Base-by-base conservation (phyloP, 202 grass and related monocot genomes). In the Zoysia matrella region DNA sequence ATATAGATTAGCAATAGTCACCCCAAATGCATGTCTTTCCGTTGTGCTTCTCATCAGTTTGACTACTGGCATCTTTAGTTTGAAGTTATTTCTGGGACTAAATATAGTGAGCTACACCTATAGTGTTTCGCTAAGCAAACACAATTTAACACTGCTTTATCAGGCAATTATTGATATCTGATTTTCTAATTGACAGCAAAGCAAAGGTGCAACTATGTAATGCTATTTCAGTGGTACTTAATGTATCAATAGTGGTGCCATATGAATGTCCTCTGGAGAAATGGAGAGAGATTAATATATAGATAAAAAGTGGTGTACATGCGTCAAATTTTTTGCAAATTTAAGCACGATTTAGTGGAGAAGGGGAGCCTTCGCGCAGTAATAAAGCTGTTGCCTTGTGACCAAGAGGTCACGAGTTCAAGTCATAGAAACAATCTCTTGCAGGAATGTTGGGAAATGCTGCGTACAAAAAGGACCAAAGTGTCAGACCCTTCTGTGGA, bases 251-350 rank as follows among this genome's bases (percentile, higher is more conserved):
- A 13, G 45, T 52, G 50, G 70, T 79, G 64, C 10, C 64, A 66
- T 69, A 51, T 71, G 64, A 80, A 76, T 83, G 16, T 44, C 47
- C 70, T 58, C 65, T 5, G 1, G n/a, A 1, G 15, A 81, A 85
- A 72, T 67, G n/a, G 64, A 65, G 64, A 86, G 56, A 49, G 12
- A 83, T 60, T 22, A 14, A 41, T 55, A 18, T 73, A 79, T 53
- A 18, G 48, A 75, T 78, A n/a, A 62, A 70, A 65, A 70, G 9
- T 64, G 49, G 40, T 10, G 64, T n/a, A 22, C 12, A 4, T 53
- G 54, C 40, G 65, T 47, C 5, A 47, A 3, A 3, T 57, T 58
- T 57, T 18, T 18, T 58, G 15, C 15, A 18, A 58, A 58, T 58
- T 16, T 58, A 22, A 22, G 22, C 22, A 22, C 22, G 22, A 22